A percentile compares a stretch with the other conserved stretches of the same genome.
Evolutionary conservation across 139 green algal genomes (phyloP).

Genomic region (Chlorella sp.): DNA sequence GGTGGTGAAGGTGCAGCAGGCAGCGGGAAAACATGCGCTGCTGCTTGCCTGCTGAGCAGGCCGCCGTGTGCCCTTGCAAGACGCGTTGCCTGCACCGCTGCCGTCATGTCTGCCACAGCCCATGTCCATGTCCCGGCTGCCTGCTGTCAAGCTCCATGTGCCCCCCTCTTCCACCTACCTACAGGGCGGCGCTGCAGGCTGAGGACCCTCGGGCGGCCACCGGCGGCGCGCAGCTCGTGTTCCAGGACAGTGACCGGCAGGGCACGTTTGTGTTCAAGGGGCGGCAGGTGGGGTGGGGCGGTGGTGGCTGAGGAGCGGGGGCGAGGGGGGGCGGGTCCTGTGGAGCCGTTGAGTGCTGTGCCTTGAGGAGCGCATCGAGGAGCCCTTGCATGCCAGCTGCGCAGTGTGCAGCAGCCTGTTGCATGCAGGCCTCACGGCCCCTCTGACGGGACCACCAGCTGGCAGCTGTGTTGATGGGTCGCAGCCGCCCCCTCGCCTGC

Average conservation of each 20-base stretch:
- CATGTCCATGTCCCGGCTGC: not conserved
- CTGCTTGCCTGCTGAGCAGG: conserved; percentile 23
- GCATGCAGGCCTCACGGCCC: too few relatives aligned
- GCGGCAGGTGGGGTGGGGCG: not conserved
- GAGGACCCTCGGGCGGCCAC: not conserved
- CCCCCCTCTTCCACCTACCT: not conserved
- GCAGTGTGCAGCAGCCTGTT: too few relatives aligned
- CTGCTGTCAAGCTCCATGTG: not conserved
- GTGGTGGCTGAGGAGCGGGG: too few relatives aligned
- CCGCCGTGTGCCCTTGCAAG: not conserved
- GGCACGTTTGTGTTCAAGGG: conserved; percentile 56
- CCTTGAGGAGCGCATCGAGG: too few relatives aligned
- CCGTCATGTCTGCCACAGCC: not conserved
- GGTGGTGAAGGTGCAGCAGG: too few relatives aligned
- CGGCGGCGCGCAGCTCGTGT: not conserved
- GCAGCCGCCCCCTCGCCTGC: too few relatives aligned
- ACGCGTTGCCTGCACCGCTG: not conserved
- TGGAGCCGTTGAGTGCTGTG: too few relatives aligned
- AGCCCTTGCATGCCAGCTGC: too few relatives aligned
- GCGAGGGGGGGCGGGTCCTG: too few relatives aligned
- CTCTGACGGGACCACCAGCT: too few relatives aligned
- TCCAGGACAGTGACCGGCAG: conserved; percentile 24
- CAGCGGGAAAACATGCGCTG: not conserved
- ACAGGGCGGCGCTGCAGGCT: conserved; percentile 10
- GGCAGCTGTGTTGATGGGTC: too few relatives aligned